Base-by-base conservation (phyloP, 2,329 filamentous ascomycete genomes). In the Pseudocercospora crystallina region DNA sequence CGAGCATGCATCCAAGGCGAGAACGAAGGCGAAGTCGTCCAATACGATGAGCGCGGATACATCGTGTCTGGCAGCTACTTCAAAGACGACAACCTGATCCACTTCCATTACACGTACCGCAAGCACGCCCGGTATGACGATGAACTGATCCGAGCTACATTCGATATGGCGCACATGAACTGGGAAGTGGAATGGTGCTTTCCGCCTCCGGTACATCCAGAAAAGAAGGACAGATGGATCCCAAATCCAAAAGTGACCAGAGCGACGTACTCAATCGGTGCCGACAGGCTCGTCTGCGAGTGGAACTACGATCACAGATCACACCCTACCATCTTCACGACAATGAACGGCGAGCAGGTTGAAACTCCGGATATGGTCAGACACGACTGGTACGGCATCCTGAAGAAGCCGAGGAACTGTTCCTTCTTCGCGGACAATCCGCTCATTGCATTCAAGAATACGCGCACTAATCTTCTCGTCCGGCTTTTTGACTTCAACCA, bases 71-170 rank as follows among this genome's bases (percentile, higher is more conserved):
- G 79, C 9, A 80, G 77, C 2, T 80, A 79, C 59, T 71, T 80
- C 54, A 76, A 73, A 49, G 73, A 80, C 51, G 73, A 71, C 2
- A 80, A 79, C 49, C 60, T 79, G 9, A 71, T 80, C 12, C 72
- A 75, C 12, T 81, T 81, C 71, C 76, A 76, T 52, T 79, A 78
- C 48, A 73, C 76, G 56, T 81, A 82, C 61, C 74, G 78, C 37
- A 78, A 79, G 59, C 76, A 76, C 49, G 74, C 77, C 10, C 74
- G 72, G 32, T 79, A 77, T 49, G 76, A 76, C 17, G 78, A 80
- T 59, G 79, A 80, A 51, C 69, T 82, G n/a, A 70, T 82, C 2
- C 72, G 78, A 41, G 79, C 77, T 0, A 79, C 81, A 53, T 81
- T 78, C 54, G 71, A 75, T 0, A 69, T 81, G 45, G 72, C 76